phyloP scores from a whole-genome alignment of 2,329 filamentous ascomycete genomes.

The Fusarium sulawesiense region DNA sequence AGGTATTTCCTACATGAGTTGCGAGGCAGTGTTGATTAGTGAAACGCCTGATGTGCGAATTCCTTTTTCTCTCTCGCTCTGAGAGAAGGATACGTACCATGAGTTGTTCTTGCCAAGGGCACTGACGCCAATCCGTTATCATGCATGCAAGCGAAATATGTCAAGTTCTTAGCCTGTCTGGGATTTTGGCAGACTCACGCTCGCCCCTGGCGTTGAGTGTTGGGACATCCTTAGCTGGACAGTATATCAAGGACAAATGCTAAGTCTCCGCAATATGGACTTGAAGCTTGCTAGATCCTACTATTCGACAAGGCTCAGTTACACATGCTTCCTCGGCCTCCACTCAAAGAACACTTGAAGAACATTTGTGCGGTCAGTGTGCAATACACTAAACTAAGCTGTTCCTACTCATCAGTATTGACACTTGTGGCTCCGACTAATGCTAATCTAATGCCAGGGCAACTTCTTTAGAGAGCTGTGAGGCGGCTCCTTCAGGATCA shows the following conservation, averaged over 20 bases:
- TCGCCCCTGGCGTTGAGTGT: neutral
- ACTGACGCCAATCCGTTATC: neutral
- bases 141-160: conserved; percentile 4
- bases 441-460: conserved; percentile 1
- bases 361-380: neutral
- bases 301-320: neutral
- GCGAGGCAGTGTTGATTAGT: conserved; percentile 21
- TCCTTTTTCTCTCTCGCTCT: neutral
- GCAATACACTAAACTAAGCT: neutral
- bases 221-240: neutral
- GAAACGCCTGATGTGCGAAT: conserved; percentile 18
- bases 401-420: neutral
- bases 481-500: neutral
- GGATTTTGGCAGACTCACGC: neutral
- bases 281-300: neutral
- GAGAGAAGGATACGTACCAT: neutral
- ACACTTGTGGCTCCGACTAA: neutral
- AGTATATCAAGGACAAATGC: neutral
- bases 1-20: conserved; percentile 8
- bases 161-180: neutral
- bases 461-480: neutral
- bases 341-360: neutral
- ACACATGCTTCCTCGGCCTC: neutral
- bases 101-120: neutral
- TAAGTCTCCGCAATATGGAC: neutral